Conservation (phyloP, 179 eudicot genomes). For the Nepenthes alata region DNA sequence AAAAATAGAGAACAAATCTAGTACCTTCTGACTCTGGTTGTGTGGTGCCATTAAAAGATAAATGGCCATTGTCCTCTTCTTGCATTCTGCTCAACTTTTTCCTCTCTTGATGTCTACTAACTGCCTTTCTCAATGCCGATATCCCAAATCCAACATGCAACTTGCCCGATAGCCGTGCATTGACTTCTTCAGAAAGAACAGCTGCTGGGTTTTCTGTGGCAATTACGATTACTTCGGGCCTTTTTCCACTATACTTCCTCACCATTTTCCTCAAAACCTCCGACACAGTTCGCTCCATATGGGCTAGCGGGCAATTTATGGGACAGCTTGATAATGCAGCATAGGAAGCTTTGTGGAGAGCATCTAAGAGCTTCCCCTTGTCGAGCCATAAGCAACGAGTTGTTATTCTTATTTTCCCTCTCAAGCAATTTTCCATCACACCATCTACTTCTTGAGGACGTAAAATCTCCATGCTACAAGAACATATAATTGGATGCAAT, state of each 20-base stretch:
- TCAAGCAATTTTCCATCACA: conserved; percentile 32
- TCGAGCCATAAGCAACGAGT: conserved; percentile 98
- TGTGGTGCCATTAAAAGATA: conserved; percentile 12
- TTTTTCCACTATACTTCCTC: conserved; percentile 84
- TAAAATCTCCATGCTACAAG: conserved; percentile 76
- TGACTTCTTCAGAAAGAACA: conserved; percentile 66
- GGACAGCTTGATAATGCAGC: conserved; percentile 88
- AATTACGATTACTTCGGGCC: conserved; percentile 84
- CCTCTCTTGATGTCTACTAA: conserved; percentile 35
- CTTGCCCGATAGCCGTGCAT: conserved; percentile 57
- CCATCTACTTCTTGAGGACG: conserved; percentile 59
- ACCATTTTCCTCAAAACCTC: conserved; percentile 82
- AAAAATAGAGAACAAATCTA: conserved; percentile 2
- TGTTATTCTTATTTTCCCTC: conserved; percentile 87
- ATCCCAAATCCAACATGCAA: conserved; percentile 26
- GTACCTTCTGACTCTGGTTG: conserved; percentile 38
- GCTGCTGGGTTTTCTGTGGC: conserved; percentile 80
- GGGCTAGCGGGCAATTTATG: conserved; percentile 65
- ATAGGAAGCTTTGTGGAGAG: conserved; percentile 88
- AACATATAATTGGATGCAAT: conserved; percentile 10
- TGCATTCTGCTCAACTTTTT: conserved; percentile 18
- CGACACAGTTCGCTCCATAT: conserved; percentile 87
- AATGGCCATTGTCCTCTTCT: conserved; percentile 20
- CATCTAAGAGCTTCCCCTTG: conserved; percentile 92
- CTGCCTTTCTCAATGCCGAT: conserved; percentile 41